phyloP scores from a whole-genome alignment of 495 filamentous ascomycete genomes.

The Aspergillus leporis region DNA sequence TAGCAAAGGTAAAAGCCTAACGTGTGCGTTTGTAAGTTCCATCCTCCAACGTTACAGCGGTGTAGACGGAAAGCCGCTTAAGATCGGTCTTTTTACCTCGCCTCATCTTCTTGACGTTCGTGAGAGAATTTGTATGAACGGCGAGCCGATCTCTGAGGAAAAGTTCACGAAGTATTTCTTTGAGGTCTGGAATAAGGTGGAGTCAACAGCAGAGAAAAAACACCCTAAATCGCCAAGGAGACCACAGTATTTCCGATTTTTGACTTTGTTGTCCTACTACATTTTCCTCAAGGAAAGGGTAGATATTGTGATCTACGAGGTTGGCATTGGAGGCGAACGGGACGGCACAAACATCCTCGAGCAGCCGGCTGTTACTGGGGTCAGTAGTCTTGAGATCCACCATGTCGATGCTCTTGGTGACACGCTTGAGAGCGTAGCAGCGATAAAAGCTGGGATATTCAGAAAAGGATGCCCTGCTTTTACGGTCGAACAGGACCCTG shows the following conservation, averaged over 20 bases:
- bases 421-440: conserved; percentile 79
- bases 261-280: conserved; percentile 77
- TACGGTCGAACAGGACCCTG: conserved; percentile 60
- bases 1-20: conserved; percentile 55
- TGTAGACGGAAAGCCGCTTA: conserved; percentile 35
- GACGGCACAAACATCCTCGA: conserved; percentile 81
- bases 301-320: conserved; percentile 73
- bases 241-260: conserved; percentile 60
- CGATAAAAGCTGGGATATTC: conserved; percentile 88
- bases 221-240: conserved; percentile 16
- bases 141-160: conserved; percentile 45
- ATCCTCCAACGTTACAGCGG: conserved; percentile 35
- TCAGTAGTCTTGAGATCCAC: conserved; percentile 78
- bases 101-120: conserved; percentile 62
- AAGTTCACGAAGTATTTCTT: conserved; percentile 64
- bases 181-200: conserved; percentile 63
- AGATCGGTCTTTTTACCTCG: conserved; percentile 65
- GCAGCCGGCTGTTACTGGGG: conserved; percentile 63
- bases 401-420: conserved; percentile 71
- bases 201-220: conserved; percentile 15
- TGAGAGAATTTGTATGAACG: conserved; percentile 66
- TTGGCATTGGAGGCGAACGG: conserved; percentile 81
- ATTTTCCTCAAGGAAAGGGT: conserved; percentile 70
- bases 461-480: conserved; percentile 67
- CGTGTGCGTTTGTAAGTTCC: conserved; percentile 45